These are phyloP conservation scores for Xylariomycetidae sp. DNA, from an alignment of 2,329 filamentous ascomycete species.

Conservation along the genomic window DNA sequence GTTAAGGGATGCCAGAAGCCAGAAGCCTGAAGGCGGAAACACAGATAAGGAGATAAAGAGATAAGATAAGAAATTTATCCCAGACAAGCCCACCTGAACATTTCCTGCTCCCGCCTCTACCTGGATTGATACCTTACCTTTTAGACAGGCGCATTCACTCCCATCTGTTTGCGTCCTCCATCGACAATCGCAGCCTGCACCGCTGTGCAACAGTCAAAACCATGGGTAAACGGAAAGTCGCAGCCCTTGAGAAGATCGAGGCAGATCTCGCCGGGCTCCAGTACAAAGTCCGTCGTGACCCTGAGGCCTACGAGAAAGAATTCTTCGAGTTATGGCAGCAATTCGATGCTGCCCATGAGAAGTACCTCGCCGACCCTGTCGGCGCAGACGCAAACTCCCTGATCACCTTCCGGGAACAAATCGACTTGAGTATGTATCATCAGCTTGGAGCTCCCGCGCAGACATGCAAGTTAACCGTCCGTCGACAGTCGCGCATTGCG, in stretches of 20 bases:
- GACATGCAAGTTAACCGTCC: slow-evolving; percentile 3
- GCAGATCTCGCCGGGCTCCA: slow-evolving; percentile 85
- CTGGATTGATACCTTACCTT: too few species aligned
- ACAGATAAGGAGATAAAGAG: too few species aligned
- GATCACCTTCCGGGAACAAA: slow-evolving; percentile 80
- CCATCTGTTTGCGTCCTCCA: too few species aligned
- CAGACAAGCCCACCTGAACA: too few species aligned
- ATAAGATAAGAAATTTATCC: too few species aligned
- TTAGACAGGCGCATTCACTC: too few species aligned
- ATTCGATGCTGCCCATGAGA: slow-evolving; percentile 84
- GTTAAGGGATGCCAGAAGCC: too few species aligned
- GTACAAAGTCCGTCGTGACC: slow-evolving; percentile 85
- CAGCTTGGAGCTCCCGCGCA: background rate
- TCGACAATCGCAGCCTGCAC: too few species aligned
- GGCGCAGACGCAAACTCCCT: slow-evolving; percentile 72
- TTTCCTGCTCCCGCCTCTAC: too few species aligned
- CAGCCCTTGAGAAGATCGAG: slow-evolving; percentile 91
- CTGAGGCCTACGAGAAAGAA: slow-evolving; percentile 71
- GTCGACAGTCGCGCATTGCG: slow-evolving; percentile 65
- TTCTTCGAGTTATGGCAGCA: slow-evolving; percentile 84
- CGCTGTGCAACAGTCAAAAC: too few species aligned
- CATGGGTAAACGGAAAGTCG: slow-evolving; percentile 52
- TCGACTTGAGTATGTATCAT: slow-evolving; percentile 60
- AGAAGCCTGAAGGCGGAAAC: too few species aligned
- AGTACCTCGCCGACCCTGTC: slow-evolving; percentile 79